Conservation (phyloP, 768 basidiomycete genomes). For the Mycena latifolia region DNA sequence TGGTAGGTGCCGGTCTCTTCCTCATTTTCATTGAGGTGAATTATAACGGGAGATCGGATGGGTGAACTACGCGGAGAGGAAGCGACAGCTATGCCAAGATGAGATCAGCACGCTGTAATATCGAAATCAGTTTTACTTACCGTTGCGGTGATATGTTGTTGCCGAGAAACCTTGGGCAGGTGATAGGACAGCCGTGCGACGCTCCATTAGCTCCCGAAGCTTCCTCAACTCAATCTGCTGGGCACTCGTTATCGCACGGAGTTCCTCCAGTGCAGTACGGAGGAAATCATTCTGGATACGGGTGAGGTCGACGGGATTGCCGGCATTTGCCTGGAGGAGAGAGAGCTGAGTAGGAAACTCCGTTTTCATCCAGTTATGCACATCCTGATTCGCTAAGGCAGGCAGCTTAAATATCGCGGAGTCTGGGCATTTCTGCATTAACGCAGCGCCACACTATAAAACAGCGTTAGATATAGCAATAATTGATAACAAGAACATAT, state of each 20-base stretch:
- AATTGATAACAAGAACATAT: too few species aligned
- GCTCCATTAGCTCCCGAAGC: background rate
- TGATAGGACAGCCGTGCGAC: constrained; percentile 1
- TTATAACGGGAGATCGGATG: too few species aligned
- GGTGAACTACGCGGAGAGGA: background rate
- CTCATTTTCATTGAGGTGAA: too few species aligned
- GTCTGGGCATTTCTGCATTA: constrained; percentile 38
- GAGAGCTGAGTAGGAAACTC: background rate
- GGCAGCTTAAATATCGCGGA: constrained; percentile 40
- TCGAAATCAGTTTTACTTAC: background rate
- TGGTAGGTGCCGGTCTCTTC: background rate
- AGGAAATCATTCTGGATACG: background rate
- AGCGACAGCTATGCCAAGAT: background rate
- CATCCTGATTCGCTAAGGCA: background rate
- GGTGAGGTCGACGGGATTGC: background rate
- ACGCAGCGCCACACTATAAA: constrained; percentile 39
- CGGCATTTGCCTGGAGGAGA: background rate
- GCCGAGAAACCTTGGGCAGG: constrained; percentile 3
- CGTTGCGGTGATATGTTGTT: background rate
- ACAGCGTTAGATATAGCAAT: background rate
- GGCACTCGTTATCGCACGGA: background rate
- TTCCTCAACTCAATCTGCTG: background rate
- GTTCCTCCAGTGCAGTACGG: background rate
- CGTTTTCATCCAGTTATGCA: constrained; percentile 6
- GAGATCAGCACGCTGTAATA: background rate